Base-by-base conservation (phyloP, 352 stramenopile species). In the Phytophthora cajani region DNA sequence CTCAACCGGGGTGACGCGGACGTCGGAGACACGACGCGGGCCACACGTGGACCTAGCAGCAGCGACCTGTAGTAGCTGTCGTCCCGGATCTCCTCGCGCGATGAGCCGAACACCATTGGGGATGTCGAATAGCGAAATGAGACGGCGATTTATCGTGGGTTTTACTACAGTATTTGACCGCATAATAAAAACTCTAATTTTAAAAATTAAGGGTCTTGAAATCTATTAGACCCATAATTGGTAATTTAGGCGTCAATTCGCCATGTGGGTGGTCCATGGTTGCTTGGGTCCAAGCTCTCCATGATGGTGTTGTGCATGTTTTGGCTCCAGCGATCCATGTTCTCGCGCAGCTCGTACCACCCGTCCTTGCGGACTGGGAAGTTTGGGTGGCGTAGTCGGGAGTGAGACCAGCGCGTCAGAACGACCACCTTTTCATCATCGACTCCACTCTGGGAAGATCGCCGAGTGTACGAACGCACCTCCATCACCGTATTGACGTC, bases 281-380 rank as follows among this genome's bases (percentile, higher is more conserved):
- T 40, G 23, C 17, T 36, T 19, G 64, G 38, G 12, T 59, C 58
- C 46, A 81, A 62, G 25, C 58, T 74, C 47, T 81, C 72, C 58
- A 74, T 68, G 33, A 85, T 70, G 14, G 67, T 79, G 9, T 77
- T 65, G 55, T 82, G 75, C 64, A 85, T 79, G 17, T 66, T 81
- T 47, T 81, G 74, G 49, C 75, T 78, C 73, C 73, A 83, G 19
- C 61, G 51, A 36, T 84, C 75, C 73, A 83, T 80, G 36, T 74
- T 78, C 23, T 82, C 68, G 5, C 71, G 76, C 47, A 86, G 40
- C 38, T 80, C 78, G 36, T 77, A 63, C 66, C 77, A 77, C 49
- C 65, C 74, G 10, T 62, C 49, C 12, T 70, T 68, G 0, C 65
- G 19, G 2, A 85, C 60, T 6, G 27, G 40, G 27, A 85, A 83